phyloP scores from a whole-genome alignment of 768 basidiomycete species.

The Boletus pseudopeckii region DNA sequence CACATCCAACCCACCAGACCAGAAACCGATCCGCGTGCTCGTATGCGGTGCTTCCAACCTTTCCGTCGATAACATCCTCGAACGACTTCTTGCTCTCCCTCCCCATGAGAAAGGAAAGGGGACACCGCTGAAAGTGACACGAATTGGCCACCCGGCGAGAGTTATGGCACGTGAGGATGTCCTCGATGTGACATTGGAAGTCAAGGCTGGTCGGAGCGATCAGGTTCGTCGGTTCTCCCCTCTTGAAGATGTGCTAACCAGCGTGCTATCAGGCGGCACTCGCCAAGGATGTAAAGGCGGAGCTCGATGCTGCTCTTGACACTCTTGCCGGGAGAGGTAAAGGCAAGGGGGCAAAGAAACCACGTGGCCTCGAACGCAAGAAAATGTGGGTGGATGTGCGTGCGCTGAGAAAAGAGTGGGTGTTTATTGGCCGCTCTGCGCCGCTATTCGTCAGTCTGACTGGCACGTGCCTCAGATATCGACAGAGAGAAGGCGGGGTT shows the following conservation, averaged over 20 bases:
- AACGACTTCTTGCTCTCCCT: constrained; percentile 71
- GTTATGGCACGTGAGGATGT: constrained; percentile 72
- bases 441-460: background rate
- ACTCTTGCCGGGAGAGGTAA: constrained; percentile 72
- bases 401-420: constrained; percentile 86
- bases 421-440: background rate
- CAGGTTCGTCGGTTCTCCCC: constrained; percentile 40
- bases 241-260: background rate
- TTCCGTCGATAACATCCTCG: constrained; percentile 93
- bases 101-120: constrained; percentile 44
- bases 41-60: constrained; percentile 94
- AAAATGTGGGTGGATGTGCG: constrained; percentile 87
- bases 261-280: constrained; percentile 59
- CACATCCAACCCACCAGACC: constrained; percentile 41
- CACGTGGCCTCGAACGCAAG: constrained; percentile 68
- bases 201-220: constrained; percentile 69
- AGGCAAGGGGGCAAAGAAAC: constrained; percentile 67
- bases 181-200: constrained; percentile 66
- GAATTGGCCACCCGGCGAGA: constrained; percentile 95
- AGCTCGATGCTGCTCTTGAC: constrained; percentile 68
- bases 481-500: constrained; percentile 82
- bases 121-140: constrained; percentile 55
- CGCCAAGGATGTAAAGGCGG: constrained; percentile 84
- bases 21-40: constrained; percentile 60
- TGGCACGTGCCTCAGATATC: constrained; percentile 53